Percentiles rank a stretch among this genome's conserved stretches.
phyloP scores from a whole-genome alignment of 164 flowering plant species.

The Aristolochia fimbriata region DNA sequence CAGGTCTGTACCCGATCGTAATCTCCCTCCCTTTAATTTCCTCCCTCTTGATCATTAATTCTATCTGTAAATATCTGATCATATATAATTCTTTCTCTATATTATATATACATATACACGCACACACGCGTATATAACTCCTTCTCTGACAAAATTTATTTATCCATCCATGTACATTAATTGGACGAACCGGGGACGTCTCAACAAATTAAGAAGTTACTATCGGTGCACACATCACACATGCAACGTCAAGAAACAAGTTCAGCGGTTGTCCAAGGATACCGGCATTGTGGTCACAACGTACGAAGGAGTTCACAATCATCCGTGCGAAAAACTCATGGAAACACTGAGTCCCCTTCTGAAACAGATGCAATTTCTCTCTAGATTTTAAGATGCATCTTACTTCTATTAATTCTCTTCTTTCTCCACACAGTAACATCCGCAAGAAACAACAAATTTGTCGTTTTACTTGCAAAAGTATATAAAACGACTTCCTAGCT shows the following conservation, averaged over 20 bases:
- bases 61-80: too few relatives aligned
- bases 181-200: neutral
- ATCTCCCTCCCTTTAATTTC: too few relatives aligned
- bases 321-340: constrained; percentile 79
- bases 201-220: constrained; percentile 46
- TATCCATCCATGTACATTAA: neutral
- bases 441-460: too few relatives aligned
- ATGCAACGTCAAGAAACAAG: constrained; percentile 92
- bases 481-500: too few relatives aligned
- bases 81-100: too few relatives aligned
- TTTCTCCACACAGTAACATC: too few relatives aligned
- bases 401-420: too few relatives aligned
- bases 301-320: constrained; percentile 84
- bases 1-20: constrained; percentile 46
- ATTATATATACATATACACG: too few relatives aligned
- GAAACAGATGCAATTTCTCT: constrained; percentile 77
- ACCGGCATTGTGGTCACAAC: constrained; percentile 84
- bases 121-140: too few relatives aligned
- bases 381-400: constrained; percentile 32
- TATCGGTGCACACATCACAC: constrained; percentile 86
- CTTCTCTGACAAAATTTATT: neutral
- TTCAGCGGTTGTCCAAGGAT: constrained; percentile 73
- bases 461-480: too few relatives aligned
- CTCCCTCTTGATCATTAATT: too few relatives aligned
- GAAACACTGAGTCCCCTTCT: constrained; percentile 72